A percentile compares a stretch with the other conserved stretches of the same genome.
Conservation (phyloP, 2,329 filamentous ascomycete genomes). For the Trichoderma lentiforme region DNA sequence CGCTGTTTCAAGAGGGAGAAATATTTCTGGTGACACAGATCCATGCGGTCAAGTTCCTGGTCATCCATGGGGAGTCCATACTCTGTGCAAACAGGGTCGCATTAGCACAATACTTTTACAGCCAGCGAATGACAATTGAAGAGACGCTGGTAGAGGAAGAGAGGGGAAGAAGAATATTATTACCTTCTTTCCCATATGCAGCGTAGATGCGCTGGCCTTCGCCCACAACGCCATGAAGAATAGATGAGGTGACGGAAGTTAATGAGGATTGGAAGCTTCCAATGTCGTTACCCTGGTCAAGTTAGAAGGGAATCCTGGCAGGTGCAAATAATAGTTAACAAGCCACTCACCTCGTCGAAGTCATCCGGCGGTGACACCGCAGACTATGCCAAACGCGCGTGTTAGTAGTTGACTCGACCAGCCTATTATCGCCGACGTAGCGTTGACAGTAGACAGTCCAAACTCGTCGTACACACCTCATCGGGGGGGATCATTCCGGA, state of each 20-base stretch:
- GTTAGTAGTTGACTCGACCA: conserved; percentile 2
- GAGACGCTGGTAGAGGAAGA: background rate
- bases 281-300: conserved; percentile 22
- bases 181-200: conserved; percentile 34
- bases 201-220: conserved; percentile 34
- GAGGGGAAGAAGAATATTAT: background rate
- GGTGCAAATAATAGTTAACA: background rate
- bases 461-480: conserved; percentile 15
- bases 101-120: background rate
- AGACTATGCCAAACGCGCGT: conserved; percentile 3
- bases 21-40: conserved; percentile 37
- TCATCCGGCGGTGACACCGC: conserved; percentile 26
- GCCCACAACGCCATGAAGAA: conserved; percentile 26
- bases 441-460: background rate
- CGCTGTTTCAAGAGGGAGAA: conserved; percentile 27
- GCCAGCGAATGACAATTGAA: background rate
- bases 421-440: background rate
- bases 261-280: conserved; percentile 26
- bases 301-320: conserved; percentile 29
- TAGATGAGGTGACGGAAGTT: conserved; percentile 30
- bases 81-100: conserved; percentile 24
- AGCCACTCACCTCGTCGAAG: conserved; percentile 25
- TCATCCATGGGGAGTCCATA: conserved; percentile 41
- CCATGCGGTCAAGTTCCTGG: conserved; percentile 38
- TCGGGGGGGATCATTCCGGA: conserved; percentile 15